These are phyloP conservation scores for Blumeria hordei DNA, from an alignment of 2,329 filamentous ascomycete genomes.

Conservation along the genomic window DNA sequence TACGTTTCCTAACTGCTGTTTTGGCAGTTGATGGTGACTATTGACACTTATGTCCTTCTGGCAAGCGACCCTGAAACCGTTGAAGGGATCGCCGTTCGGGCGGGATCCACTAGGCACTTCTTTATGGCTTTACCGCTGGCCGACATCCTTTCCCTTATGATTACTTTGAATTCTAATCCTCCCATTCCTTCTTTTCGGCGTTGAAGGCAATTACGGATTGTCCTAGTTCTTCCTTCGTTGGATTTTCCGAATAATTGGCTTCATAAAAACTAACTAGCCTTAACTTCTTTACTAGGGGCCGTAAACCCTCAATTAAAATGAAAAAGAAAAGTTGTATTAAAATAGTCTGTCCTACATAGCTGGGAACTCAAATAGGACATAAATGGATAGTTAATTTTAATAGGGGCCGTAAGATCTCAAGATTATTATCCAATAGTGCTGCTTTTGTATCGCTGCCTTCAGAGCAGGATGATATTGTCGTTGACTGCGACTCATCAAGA, in stretches of 20 bases:
- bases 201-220: not conserved
- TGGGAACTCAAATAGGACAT: too few relatives aligned
- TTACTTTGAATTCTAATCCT: not conserved
- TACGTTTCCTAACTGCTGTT: not conserved
- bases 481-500: too few relatives aligned
- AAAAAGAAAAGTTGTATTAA: too few relatives aligned
- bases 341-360: too few relatives aligned
- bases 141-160: not conserved
- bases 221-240: not conserved
- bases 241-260: not conserved
- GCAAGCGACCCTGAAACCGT: not conserved
- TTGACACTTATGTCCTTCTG: not conserved
- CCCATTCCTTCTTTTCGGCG: not conserved
- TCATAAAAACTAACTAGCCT: too few relatives aligned
- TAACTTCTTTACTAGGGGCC: not conserved
- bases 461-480: too few relatives aligned
- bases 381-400: too few relatives aligned
- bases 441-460: not conserved
- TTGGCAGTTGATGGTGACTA: not conserved
- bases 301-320: not conserved
- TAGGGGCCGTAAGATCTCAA: not conserved
- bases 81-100: not conserved
- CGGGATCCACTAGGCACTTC: not conserved
- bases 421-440: not conserved
- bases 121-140: not conserved